phyloP scores from a whole-genome alignment of 345 rosid species.

The Durio zibethinus region DNA sequence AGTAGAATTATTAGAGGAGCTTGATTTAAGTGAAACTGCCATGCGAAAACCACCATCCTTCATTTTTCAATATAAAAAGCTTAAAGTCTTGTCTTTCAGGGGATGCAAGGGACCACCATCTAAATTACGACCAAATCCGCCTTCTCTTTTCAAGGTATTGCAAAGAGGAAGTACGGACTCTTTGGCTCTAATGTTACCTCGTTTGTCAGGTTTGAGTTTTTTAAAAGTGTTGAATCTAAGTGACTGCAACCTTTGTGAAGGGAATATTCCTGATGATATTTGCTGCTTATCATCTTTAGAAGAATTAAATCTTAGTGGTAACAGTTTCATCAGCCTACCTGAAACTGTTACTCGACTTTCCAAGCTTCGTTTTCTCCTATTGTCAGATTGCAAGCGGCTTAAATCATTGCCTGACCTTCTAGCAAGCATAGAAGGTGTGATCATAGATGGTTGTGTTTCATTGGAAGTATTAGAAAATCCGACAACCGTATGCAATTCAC shows the following conservation, averaged over 20 bases:
- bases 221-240: conserved; percentile 26
- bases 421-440: conserved; percentile 2
- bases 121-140: neutral
- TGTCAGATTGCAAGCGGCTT: conserved; percentile 32
- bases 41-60: neutral
- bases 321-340: conserved; percentile 28
- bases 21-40: conserved; percentile 18
- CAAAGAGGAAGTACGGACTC: neutral
- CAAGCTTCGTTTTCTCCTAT: conserved; percentile 6
- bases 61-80: conserved; percentile 18
- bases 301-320: conserved; percentile 25
- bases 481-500: neutral
- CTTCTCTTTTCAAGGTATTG: neutral
- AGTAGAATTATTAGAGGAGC: neutral
- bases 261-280: conserved; percentile 23
- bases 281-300: conserved; percentile 21
- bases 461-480: conserved; percentile 2
- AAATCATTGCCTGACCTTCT: conserved; percentile 35
- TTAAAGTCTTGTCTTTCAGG: conserved; percentile 9
- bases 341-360: conserved; percentile 26
- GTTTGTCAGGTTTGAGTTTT: conserved; percentile 22
- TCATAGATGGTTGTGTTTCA: conserved; percentile 23
- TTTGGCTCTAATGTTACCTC: conserved; percentile 10
- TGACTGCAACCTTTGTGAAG: conserved; percentile 23
- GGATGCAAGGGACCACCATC: neutral